Base-by-base conservation (phyloP, 2,329 filamentous ascomycete species). In the Pseudocercospora fijiensis region DNA sequence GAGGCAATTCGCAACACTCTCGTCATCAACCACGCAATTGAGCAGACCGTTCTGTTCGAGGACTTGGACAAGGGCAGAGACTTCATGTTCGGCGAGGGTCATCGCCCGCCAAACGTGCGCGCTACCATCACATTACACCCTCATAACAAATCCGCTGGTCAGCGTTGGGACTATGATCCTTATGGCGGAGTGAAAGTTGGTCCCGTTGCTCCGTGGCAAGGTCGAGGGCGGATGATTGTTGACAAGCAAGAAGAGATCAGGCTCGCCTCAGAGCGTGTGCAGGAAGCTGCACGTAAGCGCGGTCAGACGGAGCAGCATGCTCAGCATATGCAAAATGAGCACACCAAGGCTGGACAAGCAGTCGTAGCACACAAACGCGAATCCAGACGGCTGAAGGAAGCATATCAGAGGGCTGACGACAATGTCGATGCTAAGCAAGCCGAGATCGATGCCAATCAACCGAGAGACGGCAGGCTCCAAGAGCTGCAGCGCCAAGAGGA, bases 21-120 rank as follows among this genome's bases (percentile, higher is more conserved):
- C 53, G 89, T 99, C 72, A 95, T 98, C 74, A 89, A 88, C 66
- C 85, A 92, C 70, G 79, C 80, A 6, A 91, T 97, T 58, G 95
- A 99, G 66, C 93, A 97, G 75, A 86, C 89, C 7, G 85, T 96
- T 5, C 81, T 99, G 0, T 86, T 97, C 60, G 82, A 87, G 61
- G 82, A 88, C 28, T 82, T 90, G 27, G 76, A 82, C 1, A 84
- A 91, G 61, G 95, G 89, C 0, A 82, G 88, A 49, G 78, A 82
- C 3, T 84, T 90, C 52, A 90, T 96, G 84, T 86, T 89, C 59
- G 82, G 81, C 22, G 60, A 58, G 4, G 79, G 45, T 80, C 80
- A n/a, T 87, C 88, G 0, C 45, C 65, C 65, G 6, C 55, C n/a
- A 24, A 94, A 96, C 67, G 90, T 94, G 10, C 85, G 81, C 59